Percentiles rank a stretch among this genome's conserved stretches.
These are phyloP conservation scores for Linanthus parryae DNA, from an alignment of 148 eudicot genomes.

Conservation along the genomic window DNA sequence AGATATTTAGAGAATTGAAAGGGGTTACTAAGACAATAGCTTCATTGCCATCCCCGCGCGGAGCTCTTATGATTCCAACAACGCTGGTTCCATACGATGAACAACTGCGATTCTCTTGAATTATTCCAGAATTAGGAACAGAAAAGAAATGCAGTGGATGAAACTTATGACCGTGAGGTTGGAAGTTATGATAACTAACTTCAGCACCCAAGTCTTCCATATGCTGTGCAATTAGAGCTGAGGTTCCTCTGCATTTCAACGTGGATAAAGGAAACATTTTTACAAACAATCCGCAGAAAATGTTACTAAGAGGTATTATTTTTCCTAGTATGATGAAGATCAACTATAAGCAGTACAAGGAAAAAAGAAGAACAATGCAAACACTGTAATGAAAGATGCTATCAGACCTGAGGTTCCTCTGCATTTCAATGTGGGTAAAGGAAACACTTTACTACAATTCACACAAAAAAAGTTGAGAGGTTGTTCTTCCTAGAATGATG, in stretches of 20 bases:
- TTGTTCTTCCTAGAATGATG: too few species aligned
- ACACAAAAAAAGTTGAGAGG: too few species aligned
- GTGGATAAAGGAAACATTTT: too few species aligned
- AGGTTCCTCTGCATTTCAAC: conserved; percentile 51
- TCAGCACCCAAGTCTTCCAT: conserved; percentile 77
- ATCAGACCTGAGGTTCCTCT: conserved; percentile 63
- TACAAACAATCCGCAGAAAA: too few species aligned
- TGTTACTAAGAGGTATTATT: too few species aligned
- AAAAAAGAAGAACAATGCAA: too few species aligned
- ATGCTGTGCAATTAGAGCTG: conserved; percentile 47
- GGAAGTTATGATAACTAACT: conserved; percentile 66
- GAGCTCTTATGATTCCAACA: conserved; percentile 88
- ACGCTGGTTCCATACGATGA: conserved; percentile 53
- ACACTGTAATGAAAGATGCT: too few species aligned
- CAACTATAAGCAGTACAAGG: too few species aligned
- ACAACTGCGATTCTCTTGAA: conserved; percentile 55
- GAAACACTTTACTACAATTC: too few species aligned
- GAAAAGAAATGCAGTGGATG: conserved; percentile 85
- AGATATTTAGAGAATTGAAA: conserved; percentile 56
- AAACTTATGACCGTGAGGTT: conserved; percentile 43
- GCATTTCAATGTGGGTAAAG: too few species aligned
- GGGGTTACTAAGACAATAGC: conserved; percentile 91
- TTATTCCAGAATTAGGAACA: conserved; percentile 38
- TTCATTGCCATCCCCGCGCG: conserved; percentile 98
- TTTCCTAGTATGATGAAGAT: too few species aligned